These are phyloP conservation scores for Dothistroma septosporum DNA, from an alignment of 2,329 filamentous ascomycete genomes.

Conservation along the genomic window DNA sequence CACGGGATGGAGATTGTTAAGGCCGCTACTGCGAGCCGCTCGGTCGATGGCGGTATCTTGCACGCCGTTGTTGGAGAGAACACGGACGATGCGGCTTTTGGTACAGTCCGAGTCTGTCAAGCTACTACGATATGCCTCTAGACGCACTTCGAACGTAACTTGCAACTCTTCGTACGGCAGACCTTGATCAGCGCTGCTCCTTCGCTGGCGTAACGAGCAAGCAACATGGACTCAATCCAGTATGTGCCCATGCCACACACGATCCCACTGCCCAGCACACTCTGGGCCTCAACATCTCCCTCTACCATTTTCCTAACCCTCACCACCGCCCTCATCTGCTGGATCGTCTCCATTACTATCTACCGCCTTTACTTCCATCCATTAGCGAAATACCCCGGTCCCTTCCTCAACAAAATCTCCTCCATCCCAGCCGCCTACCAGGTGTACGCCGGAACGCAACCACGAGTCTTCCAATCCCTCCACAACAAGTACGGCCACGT, in stretches of 20 bases:
- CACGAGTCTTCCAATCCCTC: conserved; percentile 14
- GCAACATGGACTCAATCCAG: not conserved
- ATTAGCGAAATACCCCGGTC: not conserved
- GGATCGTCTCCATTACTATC: not conserved
- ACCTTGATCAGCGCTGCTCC: not conserved
- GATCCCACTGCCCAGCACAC: not conserved
- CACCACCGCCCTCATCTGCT: not conserved
- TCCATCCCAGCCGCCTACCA: conserved; percentile 2
- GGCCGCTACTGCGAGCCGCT: not conserved
- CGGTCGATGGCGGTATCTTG: not conserved
- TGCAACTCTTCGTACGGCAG: no score
- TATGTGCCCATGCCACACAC: not conserved
- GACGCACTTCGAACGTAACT: no score
- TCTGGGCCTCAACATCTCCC: not conserved
- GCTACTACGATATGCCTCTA: no score
- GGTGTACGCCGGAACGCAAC: not conserved
- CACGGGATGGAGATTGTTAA: not conserved
- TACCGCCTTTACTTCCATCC: not conserved
- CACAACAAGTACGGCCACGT: conserved; percentile 35
- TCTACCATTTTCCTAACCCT: not conserved
- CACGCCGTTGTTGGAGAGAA: not conserved
- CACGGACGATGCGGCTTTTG: not conserved
- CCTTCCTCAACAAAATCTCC: not conserved
- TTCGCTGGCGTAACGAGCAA: not conserved
- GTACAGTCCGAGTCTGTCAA: no score